phyloP scores from a whole-genome alignment of 768 basidiomycete species.

The Tricholoma bakamatsutake region DNA sequence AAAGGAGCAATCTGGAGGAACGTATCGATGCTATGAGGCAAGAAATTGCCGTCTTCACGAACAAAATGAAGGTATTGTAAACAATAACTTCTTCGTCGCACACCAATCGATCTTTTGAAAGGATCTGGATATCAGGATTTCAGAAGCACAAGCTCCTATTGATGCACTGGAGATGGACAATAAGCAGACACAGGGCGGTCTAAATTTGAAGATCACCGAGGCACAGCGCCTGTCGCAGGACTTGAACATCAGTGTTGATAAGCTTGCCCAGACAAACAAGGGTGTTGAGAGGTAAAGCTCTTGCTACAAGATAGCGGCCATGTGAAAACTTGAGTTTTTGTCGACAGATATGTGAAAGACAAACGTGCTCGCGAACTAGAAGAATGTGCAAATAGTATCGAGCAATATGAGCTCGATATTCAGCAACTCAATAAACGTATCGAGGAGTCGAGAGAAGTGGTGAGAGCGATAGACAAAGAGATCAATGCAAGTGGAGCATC shows the following conservation, averaged over 20 bases:
- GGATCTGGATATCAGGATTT: conserved; percentile 60
- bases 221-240: conserved; percentile 57
- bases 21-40: conserved; percentile 52
- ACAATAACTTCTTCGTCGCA: neutral
- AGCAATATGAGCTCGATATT: conserved; percentile 33
- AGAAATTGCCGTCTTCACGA: conserved; percentile 41
- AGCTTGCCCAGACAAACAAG: conserved; percentile 54
- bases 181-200: conserved; percentile 41
- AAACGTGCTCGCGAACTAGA: conserved; percentile 55
- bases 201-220: conserved; percentile 41
- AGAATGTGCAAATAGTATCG: conserved; percentile 53
- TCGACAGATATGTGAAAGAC: conserved; percentile 64
- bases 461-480: conserved; percentile 66
- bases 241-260: conserved; percentile 59
- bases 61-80: conserved; percentile 44
- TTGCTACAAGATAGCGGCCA: neutral
- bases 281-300: conserved; percentile 53
- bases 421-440: conserved; percentile 30
- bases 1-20: conserved; percentile 51
- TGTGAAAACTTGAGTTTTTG: neutral
- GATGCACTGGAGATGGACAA: conserved; percentile 54
- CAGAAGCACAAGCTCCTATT: conserved; percentile 60
- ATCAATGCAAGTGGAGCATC: conserved; percentile 71
- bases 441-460: conserved; percentile 32
- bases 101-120: conserved; percentile 20